Evolutionary conservation across 257 asterid species (phyloP).

Genomic region (Solanum medicagineum): DNA sequence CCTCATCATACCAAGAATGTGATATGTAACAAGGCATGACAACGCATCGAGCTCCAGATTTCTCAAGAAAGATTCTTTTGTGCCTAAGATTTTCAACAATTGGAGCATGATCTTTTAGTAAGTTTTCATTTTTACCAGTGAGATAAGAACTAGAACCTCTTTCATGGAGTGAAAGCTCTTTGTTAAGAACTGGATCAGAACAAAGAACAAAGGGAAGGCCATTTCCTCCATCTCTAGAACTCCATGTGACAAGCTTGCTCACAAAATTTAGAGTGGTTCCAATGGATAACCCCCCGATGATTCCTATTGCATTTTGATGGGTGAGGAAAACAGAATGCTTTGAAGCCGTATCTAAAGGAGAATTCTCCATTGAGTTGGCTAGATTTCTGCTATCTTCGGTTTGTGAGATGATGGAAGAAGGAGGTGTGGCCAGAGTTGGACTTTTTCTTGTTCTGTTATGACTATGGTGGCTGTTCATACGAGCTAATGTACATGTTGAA

Average conservation of each 20-base stretch:
- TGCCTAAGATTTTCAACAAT: slow-evolving; percentile 39
- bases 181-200: slow-evolving; percentile 48
- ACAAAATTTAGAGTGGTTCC: slow-evolving; percentile 23
- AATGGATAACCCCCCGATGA: slow-evolving; percentile 27
- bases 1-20: slow-evolving; percentile 55
- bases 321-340: not conserved
- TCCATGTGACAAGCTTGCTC: slow-evolving; percentile 22
- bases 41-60: slow-evolving; percentile 46
- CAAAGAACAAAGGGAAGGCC: slow-evolving; percentile 40
- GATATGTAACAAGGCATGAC: slow-evolving; percentile 68
- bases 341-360: not conserved
- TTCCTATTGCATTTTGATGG: slow-evolving; percentile 25
- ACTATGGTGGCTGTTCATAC: slow-evolving; percentile 25
- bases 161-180: slow-evolving; percentile 27
- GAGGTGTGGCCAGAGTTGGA: slow-evolving; percentile 11
- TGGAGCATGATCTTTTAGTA: slow-evolving; percentile 8
- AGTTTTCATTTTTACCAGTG: slow-evolving; percentile 1
- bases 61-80: slow-evolving; percentile 47
- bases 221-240: slow-evolving; percentile 11
- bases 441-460: slow-evolving; percentile 26
- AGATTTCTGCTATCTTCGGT: slow-evolving; percentile 17
- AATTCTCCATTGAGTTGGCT: not conserved
- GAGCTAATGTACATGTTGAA: slow-evolving; percentile 17
- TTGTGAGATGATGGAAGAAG: slow-evolving; percentile 19
- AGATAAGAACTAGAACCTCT: slow-evolving; percentile 10